A percentile compares a stretch with the other conserved stretches of the same genome.
These are phyloP conservation scores for Ophiocordyceps polyrhachis-furcata DNA, from an alignment of 2,329 filamentous ascomycete genomes.

Conservation along the genomic window DNA sequence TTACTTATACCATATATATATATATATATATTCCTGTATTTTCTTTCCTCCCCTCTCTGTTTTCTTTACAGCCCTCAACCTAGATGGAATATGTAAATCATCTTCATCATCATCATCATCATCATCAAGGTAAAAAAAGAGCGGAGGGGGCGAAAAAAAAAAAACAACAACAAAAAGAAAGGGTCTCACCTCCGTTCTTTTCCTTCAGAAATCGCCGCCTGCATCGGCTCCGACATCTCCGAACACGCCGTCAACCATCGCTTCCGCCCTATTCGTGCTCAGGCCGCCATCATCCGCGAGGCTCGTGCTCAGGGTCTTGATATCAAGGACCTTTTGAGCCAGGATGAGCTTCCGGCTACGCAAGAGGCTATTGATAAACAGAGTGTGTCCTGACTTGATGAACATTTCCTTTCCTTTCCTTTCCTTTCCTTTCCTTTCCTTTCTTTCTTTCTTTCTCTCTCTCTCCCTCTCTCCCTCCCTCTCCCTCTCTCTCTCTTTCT, in stretches of 20 bases:
- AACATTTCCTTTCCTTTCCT: not conserved
- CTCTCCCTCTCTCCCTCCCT: no score
- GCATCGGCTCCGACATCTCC: constrained; percentile 31
- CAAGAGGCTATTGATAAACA: constrained; percentile 20
- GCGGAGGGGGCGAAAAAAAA: not conserved
- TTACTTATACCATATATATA: no score
- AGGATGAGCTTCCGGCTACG: constrained; percentile 17
- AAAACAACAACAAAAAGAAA: not conserved
- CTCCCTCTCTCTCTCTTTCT: no score
- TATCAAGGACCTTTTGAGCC: constrained; percentile 21
- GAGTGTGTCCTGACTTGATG: constrained; percentile 10
- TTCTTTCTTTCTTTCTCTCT: no score
- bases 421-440: no score
- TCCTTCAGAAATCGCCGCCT: constrained; percentile 24
- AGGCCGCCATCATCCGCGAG: constrained; percentile 18
- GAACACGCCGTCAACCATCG: constrained; percentile 29
- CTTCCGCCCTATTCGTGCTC: constrained; percentile 26
- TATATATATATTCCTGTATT: no score
- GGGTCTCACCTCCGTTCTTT: constrained; percentile 12
- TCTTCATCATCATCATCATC: not conserved
- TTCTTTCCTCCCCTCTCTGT: no score
- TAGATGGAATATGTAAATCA: no score
- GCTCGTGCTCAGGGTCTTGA: constrained; percentile 19
- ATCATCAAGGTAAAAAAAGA: no score
- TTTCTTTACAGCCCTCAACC: no score